phyloP scores from a whole-genome alignment of 1,284 basidiomycete species.

The Trichosporon sp. region DNA sequence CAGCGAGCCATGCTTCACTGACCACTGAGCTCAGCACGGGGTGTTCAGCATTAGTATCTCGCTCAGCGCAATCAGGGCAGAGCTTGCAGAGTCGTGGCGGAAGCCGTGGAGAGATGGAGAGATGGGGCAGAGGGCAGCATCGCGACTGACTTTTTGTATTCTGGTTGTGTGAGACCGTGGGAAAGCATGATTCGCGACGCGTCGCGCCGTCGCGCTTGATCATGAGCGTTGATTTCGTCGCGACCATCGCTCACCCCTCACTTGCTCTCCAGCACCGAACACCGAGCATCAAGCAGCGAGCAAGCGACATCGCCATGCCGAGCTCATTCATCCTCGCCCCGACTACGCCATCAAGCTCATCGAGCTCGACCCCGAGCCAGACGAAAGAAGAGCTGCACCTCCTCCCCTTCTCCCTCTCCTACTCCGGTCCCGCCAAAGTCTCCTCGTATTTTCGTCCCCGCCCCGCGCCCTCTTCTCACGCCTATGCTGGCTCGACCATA shows the following conservation, averaged over 20 bases:
- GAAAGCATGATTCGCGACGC: too few species aligned
- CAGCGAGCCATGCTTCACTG: too few species aligned
- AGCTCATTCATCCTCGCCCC: slow-evolving; percentile 13
- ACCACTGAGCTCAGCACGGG: too few species aligned
- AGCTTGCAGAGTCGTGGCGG: too few species aligned
- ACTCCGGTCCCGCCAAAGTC: slow-evolving; percentile 12
- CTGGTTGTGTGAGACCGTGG: too few species aligned
- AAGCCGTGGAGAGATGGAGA: too few species aligned
- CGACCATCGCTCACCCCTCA: not conserved
- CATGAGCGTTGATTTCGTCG: not conserved
- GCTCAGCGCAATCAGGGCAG: too few species aligned
- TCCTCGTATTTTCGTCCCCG: slow-evolving; percentile 34
- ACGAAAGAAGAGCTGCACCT: slow-evolving; percentile 25
- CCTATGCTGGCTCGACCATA: slow-evolving; percentile 14
- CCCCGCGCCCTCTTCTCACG: slow-evolving; percentile 15
- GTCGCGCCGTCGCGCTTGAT: not conserved
- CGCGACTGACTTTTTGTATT: too few species aligned
- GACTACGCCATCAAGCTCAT: not conserved
- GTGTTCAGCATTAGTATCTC: too few species aligned
- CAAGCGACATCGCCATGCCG: slow-evolving; percentile 4
- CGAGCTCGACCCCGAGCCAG: not conserved
- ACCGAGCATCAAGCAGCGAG: too few species aligned
- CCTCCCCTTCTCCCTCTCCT: slow-evolving; percentile 40
- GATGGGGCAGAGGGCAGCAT: too few species aligned
- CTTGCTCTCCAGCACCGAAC: too few species aligned